Evolutionary conservation across 2,329 filamentous ascomycete species (phyloP), one percentile per base, ranked within the genome.

Genomic region (Pseudomassariella vexata): DNA sequence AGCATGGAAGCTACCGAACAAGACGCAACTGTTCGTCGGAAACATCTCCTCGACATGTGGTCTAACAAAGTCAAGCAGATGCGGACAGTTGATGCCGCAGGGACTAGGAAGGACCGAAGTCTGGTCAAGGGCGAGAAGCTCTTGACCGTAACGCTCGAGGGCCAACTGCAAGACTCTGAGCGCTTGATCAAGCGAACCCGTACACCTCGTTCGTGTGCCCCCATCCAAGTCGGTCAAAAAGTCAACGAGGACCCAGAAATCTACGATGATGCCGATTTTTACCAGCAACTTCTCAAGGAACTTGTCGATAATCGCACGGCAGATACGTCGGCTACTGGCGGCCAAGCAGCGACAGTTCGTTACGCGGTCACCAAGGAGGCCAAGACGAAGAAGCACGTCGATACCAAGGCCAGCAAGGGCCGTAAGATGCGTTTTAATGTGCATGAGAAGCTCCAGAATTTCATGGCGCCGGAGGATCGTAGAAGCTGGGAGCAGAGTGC

Each of bases 401-500:
- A 98, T 56, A 89, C 89, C 14, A 92, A 89, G 55, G 92, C 92
- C 1, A 94, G 86, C 55, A 96, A 96, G 62, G 92, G 92, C 5
- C 71, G 92, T 30, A 95, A 95, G 65, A 76, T 98, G 72, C 74
- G 87, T 23, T 98, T 90, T 60, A 92, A 85, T 11, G 87, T 95
- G 27, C 89, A 96, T 53, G 90, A 96, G 65, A 96, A 96, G 66
- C 60, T 98, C 51, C 86, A 95, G 63, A 95, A 95, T 58, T 96
- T 96, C 53, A 95, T 95, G 88, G 89, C 89, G 9, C 81, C 88
- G 0, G 87, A 95, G 56, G 85, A 94, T 54, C 70, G 85, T 32
- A 72, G 82, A 4, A 61, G 58, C 11, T 98, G 92, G 92, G 84
- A 85, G 40, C 78, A 82, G 44, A 73, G 76, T 38, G 87, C 89